These are phyloP conservation scores for Coffea humblotiana DNA, from an alignment of 305 asterid species.

Conservation along the genomic window DNA sequence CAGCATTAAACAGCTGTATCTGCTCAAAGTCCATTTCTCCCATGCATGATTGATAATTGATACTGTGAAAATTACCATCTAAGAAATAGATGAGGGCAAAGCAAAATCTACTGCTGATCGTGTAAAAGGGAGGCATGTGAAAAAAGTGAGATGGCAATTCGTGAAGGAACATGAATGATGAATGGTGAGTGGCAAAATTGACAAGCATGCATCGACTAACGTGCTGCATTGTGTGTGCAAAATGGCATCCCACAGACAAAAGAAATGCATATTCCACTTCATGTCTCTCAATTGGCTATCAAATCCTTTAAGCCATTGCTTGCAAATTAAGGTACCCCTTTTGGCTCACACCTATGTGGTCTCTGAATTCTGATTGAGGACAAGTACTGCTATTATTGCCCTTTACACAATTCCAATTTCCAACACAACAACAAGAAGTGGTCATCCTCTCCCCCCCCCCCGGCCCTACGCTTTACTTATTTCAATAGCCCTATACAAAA, in stretches of 20 bases:
- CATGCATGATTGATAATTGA: no score
- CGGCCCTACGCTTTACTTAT: no score
- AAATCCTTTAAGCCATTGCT: conserved; percentile 27
- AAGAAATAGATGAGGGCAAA: not conserved
- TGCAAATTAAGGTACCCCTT: conserved; percentile 6
- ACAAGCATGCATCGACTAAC: conserved; percentile 12
- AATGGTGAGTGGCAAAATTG: not conserved
- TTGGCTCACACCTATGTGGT: not conserved
- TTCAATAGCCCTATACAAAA: no score
- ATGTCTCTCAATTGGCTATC: conserved; percentile 30
- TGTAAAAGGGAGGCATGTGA: not conserved
- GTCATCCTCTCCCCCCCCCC: not conserved
- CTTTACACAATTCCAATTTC: conserved; percentile 22
- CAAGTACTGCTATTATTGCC: not conserved
- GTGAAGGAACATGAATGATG: not conserved
- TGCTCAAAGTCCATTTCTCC: no score
- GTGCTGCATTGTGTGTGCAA: conserved; percentile 20
- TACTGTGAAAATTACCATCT: no score
- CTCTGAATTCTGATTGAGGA: not conserved
- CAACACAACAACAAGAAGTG: conserved; percentile 6
- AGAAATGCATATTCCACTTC: conserved; percentile 32
- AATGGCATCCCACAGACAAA: conserved; percentile 22
- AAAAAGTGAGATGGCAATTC: not conserved
- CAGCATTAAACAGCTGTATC: no score
- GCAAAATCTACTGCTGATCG: no score